Base-by-base conservation (phyloP, 345 rosid genomes). In the Viola odorata region DNA sequence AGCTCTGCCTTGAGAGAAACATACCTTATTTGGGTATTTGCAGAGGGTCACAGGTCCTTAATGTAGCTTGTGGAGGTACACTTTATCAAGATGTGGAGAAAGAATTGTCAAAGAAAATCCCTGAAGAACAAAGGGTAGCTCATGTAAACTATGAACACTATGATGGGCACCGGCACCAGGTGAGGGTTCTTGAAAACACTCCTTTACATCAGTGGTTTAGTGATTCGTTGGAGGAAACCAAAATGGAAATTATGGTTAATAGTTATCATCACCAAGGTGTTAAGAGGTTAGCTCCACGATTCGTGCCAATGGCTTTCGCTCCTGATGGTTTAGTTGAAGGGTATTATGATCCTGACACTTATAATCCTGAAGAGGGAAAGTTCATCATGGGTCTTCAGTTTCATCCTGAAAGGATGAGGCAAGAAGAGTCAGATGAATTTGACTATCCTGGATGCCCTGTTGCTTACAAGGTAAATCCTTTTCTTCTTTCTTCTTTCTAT, bases 181-280 rank as follows among this genome's bases (percentile, higher is more conserved):
- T 78, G 13, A 78, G 61, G 45, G 62, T 83, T 45, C 72, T 78
- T 42, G 79, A 78, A 53, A 66, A 73, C 51, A 74, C 86, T 10
- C 88, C 91, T 10, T 69, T 83, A 62, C 82, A 83, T 12, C 63
- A 51, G 8, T 81, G 86, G 91, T 85, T 83, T 58, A 68, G 67
- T 0, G 81, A 75, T 52, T 83, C 89, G 1, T 71, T 81, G 58
- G 78, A 73, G 45, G 75, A 62, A 6, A 74, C 61, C 16, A 54
- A 45, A 58, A 82, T 85, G 89, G 86, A 77, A 58, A 85, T 85
- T 32, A 68, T 80, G 80, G 88, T 83, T 61, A 85, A 85, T 63
- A 80, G 86, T 40, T 85, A 85, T 71, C 88, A 83, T 10, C 91
- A 83, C 36, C 86, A 85, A 53, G 91, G 86, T 0, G 84, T 85